Percentiles rank a stretch among this genome's conserved stretches.
Conservation (phyloP, 1,139 yeast genomes). For the Scheffersomyces illinoinensis region DNA sequence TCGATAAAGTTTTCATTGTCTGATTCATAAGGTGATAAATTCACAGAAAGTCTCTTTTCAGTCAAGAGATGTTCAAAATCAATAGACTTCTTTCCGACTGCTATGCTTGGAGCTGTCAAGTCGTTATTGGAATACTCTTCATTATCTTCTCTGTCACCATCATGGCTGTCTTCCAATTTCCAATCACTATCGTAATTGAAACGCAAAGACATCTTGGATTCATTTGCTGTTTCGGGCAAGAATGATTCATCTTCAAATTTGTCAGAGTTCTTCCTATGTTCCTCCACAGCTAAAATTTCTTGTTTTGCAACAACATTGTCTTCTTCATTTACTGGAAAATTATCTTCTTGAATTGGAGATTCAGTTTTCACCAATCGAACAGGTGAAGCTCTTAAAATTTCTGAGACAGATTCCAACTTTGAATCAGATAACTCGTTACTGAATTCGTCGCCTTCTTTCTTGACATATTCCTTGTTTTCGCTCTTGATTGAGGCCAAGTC, state of each 20-base stretch:
- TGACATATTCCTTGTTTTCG: not conserved
- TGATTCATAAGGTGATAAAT: constrained; percentile 1
- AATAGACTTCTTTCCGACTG: constrained; percentile 6
- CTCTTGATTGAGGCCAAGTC: not conserved
- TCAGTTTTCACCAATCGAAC: not conserved
- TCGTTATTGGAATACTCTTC: constrained; percentile 31
- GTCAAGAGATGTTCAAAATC: constrained; percentile 14
- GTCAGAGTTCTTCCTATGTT: constrained; percentile 3
- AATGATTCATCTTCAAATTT: constrained; percentile 15
- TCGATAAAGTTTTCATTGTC: constrained; percentile 3
- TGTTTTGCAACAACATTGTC: not conserved
- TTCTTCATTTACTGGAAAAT: not conserved
- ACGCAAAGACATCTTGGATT: constrained; percentile 29
- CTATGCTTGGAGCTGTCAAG: constrained; percentile 9
- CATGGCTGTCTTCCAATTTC: constrained; percentile 45
- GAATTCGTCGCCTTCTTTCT: not conserved
- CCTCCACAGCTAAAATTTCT: not conserved
- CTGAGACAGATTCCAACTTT: not conserved
- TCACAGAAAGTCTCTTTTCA: constrained; percentile 1
- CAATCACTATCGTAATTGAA: constrained; percentile 41
- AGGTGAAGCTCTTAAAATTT: not conserved
- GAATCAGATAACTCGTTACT: not conserved
- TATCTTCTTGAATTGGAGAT: not conserved
- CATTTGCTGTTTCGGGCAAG: constrained; percentile 6
- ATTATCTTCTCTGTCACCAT: constrained; percentile 47